phyloP scores from a whole-genome alignment of 306 rosid species.

The Hippophae gyantsensis region DNA sequence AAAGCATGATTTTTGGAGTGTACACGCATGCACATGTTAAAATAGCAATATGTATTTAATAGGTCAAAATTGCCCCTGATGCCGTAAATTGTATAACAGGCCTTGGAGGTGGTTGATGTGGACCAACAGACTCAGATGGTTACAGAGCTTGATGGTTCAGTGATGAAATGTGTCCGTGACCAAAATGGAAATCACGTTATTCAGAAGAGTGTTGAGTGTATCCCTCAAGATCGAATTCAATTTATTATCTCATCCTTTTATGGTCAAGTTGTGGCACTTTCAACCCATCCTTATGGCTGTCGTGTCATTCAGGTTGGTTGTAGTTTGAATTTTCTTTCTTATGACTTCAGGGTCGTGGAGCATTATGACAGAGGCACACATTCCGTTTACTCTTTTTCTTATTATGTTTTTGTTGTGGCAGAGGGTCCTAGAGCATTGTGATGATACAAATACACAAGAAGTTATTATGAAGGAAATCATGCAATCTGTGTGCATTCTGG shows the following conservation, averaged over 20 bases:
- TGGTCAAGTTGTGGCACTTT: conserved; percentile 86
- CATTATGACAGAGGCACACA: not conserved
- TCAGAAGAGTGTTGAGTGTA: conserved; percentile 85
- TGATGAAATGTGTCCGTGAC: conserved; percentile 91
- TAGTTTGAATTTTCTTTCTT: conserved; percentile 11
- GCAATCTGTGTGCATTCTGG: conserved; percentile 76
- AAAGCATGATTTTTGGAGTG: not conserved
- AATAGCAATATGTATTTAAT: too few species aligned
- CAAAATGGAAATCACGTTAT: conserved; percentile 96
- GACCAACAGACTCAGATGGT: conserved; percentile 86
- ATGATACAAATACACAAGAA: conserved; percentile 62
- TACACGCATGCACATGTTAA: not conserved
- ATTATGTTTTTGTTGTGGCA: conserved; percentile 35
- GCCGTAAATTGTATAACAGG: conserved; percentile 41
- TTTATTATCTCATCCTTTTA: conserved; percentile 81
- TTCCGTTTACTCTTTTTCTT: conserved; percentile 9
- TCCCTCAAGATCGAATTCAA: conserved; percentile 83
- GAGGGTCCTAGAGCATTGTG: conserved; percentile 94
- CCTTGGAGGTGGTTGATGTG: conserved; percentile 74
- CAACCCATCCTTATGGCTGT: conserved; percentile 97
- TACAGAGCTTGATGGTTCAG: conserved; percentile 72
- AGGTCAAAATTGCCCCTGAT: not conserved
- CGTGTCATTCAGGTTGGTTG: conserved; percentile 85
- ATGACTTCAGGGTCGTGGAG: not conserved
- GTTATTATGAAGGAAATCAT: conserved; percentile 90